phyloP scores from a whole-genome alignment of 2,329 filamentous ascomycete genomes.

The Aspergillus piperis region DNA sequence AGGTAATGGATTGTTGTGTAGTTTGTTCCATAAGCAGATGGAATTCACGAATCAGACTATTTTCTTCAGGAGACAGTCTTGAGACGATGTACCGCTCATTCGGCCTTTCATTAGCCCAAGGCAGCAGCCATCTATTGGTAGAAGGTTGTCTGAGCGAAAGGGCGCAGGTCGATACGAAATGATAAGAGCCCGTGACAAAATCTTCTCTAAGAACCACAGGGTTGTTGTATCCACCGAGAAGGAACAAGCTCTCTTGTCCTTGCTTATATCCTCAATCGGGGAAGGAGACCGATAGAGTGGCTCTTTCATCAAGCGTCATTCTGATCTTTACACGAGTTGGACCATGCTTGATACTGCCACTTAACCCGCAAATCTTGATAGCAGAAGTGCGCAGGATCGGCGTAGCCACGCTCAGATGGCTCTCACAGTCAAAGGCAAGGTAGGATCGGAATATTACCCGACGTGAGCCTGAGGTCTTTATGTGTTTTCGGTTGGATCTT shows the following conservation, averaged over 20 bases:
- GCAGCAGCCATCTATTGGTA: neutral
- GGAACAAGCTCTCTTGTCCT: neutral
- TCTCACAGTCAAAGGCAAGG: neutral
- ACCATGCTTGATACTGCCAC: neutral
- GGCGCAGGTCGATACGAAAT: constrained; percentile 1
- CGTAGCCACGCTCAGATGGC: neutral
- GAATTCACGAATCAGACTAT: neutral
- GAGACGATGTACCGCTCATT: neutral
- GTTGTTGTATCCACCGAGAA: constrained; percentile 3
- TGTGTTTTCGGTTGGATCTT: neutral
- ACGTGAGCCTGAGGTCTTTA: neutral
- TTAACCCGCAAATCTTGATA: neutral
- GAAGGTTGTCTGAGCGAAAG: neutral
- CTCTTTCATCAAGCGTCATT: neutral
- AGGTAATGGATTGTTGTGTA: neutral
- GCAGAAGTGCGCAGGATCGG: neutral
- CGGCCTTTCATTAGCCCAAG: neutral
- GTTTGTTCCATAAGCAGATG: neutral
- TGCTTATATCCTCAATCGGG: neutral
- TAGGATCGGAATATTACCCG: neutral
- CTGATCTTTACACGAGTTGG: neutral
- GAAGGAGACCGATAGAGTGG: neutral
- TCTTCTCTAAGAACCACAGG: constrained; percentile 5
- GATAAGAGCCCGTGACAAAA: neutral
- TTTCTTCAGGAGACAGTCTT: neutral